Evolutionary conservation across 2,329 filamentous ascomycete genomes (phyloP).

Genomic region (Talaromyces sp.): DNA sequence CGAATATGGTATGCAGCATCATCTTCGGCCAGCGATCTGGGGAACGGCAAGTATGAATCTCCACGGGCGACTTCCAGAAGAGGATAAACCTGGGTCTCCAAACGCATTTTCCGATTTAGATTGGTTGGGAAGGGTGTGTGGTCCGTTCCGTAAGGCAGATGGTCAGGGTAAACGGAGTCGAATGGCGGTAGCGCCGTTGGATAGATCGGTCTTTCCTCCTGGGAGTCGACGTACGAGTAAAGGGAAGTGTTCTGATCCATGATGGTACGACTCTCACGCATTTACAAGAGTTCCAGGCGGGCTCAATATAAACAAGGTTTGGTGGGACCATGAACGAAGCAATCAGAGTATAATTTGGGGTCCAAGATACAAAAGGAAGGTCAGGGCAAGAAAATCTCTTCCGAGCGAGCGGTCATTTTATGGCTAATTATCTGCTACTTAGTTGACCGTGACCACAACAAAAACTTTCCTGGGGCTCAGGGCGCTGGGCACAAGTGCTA

Average conservation of each 20-base stretch:
- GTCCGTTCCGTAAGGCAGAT: background rate
- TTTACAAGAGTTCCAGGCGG: background rate
- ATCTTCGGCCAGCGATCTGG: background rate
- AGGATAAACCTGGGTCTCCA: background rate
- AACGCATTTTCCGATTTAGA: constrained; percentile 1
- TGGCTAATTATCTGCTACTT: background rate
- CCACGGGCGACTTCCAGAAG: background rate
- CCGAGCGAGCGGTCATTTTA: background rate
- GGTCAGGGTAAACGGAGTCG: background rate
- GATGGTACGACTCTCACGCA: background rate
- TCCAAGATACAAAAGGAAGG: background rate
- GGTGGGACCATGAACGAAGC: background rate
- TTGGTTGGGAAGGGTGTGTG: background rate
- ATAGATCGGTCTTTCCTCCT: background rate
- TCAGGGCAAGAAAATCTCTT: background rate
- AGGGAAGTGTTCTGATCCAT: constrained; percentile 2
- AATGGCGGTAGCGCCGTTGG: background rate
- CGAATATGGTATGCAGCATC: constrained; percentile 3
- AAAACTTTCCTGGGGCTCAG: background rate
- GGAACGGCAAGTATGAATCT: background rate
- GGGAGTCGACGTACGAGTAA: background rate
- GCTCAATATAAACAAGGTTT: background rate
- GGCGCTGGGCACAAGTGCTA: background rate
- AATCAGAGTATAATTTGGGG: background rate
- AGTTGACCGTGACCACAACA: background rate